These are phyloP conservation scores for Bipolaris sorokiniana DNA, from an alignment of 2,329 filamentous ascomycete genomes.

Conservation along the genomic window DNA sequence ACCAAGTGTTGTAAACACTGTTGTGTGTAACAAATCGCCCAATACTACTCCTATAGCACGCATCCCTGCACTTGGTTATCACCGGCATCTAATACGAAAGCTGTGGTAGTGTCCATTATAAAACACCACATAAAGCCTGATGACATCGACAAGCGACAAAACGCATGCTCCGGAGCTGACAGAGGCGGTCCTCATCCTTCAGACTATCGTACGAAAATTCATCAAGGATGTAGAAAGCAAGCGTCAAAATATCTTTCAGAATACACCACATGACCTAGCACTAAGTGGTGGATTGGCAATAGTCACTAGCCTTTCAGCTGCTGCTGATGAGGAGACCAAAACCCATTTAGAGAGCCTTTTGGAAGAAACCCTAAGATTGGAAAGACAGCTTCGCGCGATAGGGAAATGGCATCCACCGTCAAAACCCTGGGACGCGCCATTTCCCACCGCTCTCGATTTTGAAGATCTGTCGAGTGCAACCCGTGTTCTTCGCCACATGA, in stretches of 20 bases:
- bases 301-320: not conserved
- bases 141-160: not conserved
- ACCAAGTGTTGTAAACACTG: not conserved
- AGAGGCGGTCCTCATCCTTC: slow-evolving; percentile 4
- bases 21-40: not conserved
- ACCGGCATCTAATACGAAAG: not conserved
- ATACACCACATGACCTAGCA: not conserved
- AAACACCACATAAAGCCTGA: not conserved
- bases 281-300: not conserved
- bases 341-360: not conserved
- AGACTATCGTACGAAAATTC: not conserved
- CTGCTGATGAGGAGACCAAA: not conserved
- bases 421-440: not conserved
- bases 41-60: not conserved
- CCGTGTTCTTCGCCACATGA: slow-evolving; percentile 14
- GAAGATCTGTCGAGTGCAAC: slow-evolving; percentile 18
- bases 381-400: slow-evolving; percentile 8
- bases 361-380: not conserved
- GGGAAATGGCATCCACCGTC: slow-evolving; percentile 16
- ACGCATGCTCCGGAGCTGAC: not conserved
- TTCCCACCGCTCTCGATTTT: slow-evolving; percentile 17
- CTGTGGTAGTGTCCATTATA: not conserved
- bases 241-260: not conserved
- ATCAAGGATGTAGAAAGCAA: not conserved
- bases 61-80: not conserved